Base-by-base conservation (phyloP, 108 stramenopile species). In the Cylindrotheca fusiformis region DNA sequence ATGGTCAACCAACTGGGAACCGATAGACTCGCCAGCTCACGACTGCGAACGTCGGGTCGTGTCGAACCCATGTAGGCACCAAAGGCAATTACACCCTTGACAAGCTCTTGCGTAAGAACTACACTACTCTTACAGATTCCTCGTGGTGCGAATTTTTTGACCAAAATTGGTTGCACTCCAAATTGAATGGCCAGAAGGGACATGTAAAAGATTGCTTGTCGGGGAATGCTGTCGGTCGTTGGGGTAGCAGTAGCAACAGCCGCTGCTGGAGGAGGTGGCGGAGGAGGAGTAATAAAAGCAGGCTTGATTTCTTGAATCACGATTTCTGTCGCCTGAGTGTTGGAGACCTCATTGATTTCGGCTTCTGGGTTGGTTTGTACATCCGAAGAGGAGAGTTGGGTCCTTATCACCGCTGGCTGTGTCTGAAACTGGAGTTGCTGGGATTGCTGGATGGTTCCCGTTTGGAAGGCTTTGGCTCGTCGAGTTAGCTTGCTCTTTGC, bases 111-210 rank as follows among this genome's bases (percentile, higher is more conserved):
- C 22, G 76, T 69, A 47, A 96, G 55, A 31, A 84, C 78, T 22
- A 96, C 79, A 26, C 79, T 82, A 30, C 63, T 75, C 70, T 69
- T 81, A 63, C 75, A 68, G 46, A 69, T 51, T 45, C 60, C 63
- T 57, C 60, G 66, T 60, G 82, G 77, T 20, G 84, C 76, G 62
- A 84, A 95, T 32, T 70, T 65, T 28, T 74, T 73, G 17, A 78
- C 75, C 8, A 97, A 48, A 24, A 82, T 60, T 21, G 96, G 96
- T 58, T 95, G 94, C 27, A 90, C 62, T 18, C 81, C 92, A 52
- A 80, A 95, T 55, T 97, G 94, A n/a, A 95, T 41, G 1, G 96
- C 84, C 22, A 93, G 66, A 10, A 93, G 61, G 53, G 76, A 32
- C 84, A 92, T 79, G 46, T 70, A 85, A 12, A 76, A 24, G 14